Evolutionary conservation across 495 filamentous ascomycete species (phyloP), one percentile per base, ranked within the genome.

Genomic region (Hypoxylon crocopeplum): DNA sequence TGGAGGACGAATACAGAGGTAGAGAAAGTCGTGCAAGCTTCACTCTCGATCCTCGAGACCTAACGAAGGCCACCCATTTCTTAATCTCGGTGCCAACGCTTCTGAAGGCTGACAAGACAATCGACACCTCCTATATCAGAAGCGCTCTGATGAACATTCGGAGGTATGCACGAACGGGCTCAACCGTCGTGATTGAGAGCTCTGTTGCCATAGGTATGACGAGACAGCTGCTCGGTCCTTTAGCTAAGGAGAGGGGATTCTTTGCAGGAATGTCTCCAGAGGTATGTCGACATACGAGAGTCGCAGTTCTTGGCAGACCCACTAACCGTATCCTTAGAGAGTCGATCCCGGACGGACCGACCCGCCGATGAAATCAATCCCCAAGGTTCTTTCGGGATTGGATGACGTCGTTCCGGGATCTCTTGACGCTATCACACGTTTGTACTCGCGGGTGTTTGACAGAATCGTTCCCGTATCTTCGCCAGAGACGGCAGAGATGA

Each of bases 401-500:
- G 67, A 72, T 36, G 64, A 66, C 30, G 47, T 71, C 8, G 51
- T 63, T 11, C 60, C 70, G 0, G 68, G 62, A 21, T 74, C 71
- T 10, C 69, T 74, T n/a, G 38, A 57, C 15, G 45, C 57, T 8
- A 72, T 76, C 38, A 34, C 40, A 2, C 47, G 58, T 11, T 53
- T 76, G 24, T 76, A 76, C 45, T 60, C 56, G 17, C 47, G 48
- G 2, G 68, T 72, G 4, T 77, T 75, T 56, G 42, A 71, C 22
- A 49, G 44, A 5, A 53, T 74, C 45, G 65, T 75, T 44, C 57
- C 71, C 6, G 71, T 74, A 8, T 72, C 72, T 48, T 45, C 38
- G n/a, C 72, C 74, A 12, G 74, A 77, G 48, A 68, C 73, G 11
- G 74, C 74, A 10, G 72, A 75, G 58, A 77, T 77, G 74, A 73